phyloP scores from a whole-genome alignment of 176 grass and related monocot genomes.

The Rhynchospora pubera region DNA sequence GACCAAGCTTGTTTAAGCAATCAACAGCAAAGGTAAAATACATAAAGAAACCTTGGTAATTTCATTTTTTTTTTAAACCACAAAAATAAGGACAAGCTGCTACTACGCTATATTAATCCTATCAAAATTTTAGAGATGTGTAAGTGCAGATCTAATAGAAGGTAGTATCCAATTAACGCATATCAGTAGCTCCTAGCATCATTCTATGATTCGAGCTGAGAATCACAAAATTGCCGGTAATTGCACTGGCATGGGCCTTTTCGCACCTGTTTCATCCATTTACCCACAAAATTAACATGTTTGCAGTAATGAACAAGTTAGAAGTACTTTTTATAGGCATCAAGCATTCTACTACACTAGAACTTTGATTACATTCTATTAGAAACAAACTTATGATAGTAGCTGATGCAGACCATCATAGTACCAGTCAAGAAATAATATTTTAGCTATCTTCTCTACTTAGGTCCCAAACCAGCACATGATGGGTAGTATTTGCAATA shows the following conservation, averaged over 20 bases:
- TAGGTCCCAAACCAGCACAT: neutral
- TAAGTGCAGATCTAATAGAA: neutral
- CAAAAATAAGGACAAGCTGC: neutral
- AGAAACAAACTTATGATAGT: neutral
- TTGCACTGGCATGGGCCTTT: slow-evolving; percentile 52
- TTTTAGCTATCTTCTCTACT: neutral
- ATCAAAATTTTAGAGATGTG: neutral
- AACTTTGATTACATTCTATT: neutral
- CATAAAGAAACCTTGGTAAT: neutral
- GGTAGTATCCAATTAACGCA: neutral
- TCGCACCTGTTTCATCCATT: slow-evolving; percentile 52
- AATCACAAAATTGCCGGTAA: slow-evolving; percentile 82
- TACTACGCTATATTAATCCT: neutral
- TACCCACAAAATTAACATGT: neutral
- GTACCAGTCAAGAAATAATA: neutral
- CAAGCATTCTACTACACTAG: too few species aligned
- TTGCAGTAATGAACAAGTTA: neutral
- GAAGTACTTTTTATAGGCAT: neutral
- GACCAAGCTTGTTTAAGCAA: neutral
- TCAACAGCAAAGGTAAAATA: neutral
- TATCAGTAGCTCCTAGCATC: neutral
- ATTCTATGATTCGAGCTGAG: slow-evolving; percentile 33
- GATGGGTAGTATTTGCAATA: neutral
- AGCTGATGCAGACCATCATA: neutral
- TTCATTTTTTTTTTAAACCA: neutral